Conservation (phyloP, 2,329 filamentous ascomycete species). For the Botryosphaeria dothidea region DNA sequence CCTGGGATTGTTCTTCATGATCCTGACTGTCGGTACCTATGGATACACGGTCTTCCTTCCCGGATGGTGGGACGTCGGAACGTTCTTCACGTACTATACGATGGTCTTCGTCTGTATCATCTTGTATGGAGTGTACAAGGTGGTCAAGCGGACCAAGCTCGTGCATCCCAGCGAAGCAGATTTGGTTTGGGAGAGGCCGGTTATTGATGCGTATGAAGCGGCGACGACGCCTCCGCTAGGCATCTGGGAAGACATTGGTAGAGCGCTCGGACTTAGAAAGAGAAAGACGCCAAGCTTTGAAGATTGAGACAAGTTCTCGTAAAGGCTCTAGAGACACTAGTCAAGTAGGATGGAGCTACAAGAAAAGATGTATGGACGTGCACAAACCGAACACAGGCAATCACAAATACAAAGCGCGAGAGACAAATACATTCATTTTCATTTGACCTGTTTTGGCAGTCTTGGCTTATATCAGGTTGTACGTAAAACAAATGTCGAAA, state of each 20-base stretch:
- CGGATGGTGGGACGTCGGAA: conserved; percentile 46
- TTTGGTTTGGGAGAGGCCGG: conserved; percentile 43
- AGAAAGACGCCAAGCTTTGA: background rate
- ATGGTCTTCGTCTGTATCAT: conserved; percentile 41
- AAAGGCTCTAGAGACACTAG: background rate
- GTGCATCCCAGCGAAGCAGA: conserved; percentile 54
- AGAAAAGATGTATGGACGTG: background rate
- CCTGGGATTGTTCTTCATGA: conserved; percentile 49
- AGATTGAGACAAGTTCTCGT: background rate
- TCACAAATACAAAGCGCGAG: no score
- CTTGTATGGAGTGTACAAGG: conserved; percentile 63
- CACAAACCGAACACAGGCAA: background rate
- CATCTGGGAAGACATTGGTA: conserved; percentile 40
- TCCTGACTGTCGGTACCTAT: conserved; percentile 54
- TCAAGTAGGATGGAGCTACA: background rate
- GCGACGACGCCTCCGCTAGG: conserved; percentile 36
- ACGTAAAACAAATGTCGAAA: no score
- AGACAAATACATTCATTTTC: background rate
- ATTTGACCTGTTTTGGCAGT: no score
- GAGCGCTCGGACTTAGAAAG: conserved; percentile 33
- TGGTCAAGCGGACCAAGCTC: conserved; percentile 60
- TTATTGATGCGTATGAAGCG: conserved; percentile 41
- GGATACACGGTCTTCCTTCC: conserved; percentile 57
- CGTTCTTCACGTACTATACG: conserved; percentile 58
- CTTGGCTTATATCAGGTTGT: no score